Base-by-base conservation (phyloP, 208 protist genomes). In the Porcisia hertigi region DNA sequence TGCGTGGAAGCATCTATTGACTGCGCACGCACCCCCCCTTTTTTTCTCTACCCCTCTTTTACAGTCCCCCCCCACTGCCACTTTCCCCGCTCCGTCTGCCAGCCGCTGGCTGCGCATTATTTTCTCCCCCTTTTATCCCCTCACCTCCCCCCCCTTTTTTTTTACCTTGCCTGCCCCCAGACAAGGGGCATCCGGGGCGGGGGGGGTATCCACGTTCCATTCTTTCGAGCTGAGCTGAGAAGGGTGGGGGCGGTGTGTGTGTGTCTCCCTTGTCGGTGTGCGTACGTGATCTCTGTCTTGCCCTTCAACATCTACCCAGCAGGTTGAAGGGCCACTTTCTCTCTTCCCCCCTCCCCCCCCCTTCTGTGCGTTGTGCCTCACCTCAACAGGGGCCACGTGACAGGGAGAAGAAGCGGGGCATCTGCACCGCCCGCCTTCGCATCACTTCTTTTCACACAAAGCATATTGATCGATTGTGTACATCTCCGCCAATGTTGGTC, bases 401-500 rank as follows among this genome's bases (percentile, higher is more conserved):
- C 9, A 30, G 16, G 25, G 57, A 30, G 20, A 60, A 30, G 20
- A 60, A 60, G 20, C 4, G 20, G 57, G 14, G 47, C 11, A 52
- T 52, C 11, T 52, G 47, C 5, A 12, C 47, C 11, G 47, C 47
- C 30, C 47, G 47, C 47, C 11, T 16, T 65, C 60, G 12, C 14
- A 39, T 8, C 30, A 65, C 60, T 8, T 65, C 11, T 43, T 11
- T 30, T 60, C 49, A 30, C 36, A 72, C 53, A 52, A 9, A 72
- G 34, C 53, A 71, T 25, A 55, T 55, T 1, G 47, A 43, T 47
- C 23, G 30, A 20, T 18, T 58, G 53, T 60, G 65, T 45, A 60
- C 30, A 45, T 20, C 49, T 63, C 49, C 30, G 30, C n/a, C 47
- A 41, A 99, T 99, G 98, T 98, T 98, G 77, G 86, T 98, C 4